Base-by-base conservation (phyloP, 2,329 filamentous ascomycete genomes). In the Verticillium klebahnii region DNA sequence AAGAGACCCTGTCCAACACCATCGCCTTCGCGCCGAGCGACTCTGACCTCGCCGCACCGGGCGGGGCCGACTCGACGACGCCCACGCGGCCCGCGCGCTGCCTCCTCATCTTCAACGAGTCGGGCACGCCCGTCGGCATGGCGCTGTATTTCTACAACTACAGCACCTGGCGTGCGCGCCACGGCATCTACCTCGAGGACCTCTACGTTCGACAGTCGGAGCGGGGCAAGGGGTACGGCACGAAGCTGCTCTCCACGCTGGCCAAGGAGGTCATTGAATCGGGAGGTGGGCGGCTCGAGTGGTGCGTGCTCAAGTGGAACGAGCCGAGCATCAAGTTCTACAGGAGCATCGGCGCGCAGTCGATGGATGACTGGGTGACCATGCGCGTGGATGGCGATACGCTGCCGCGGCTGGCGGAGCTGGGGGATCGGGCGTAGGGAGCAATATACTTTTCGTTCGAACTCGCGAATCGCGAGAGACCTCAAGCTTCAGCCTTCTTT, bases 71-170 rank as follows among this genome's bases (percentile, higher is more conserved):
- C 66, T 75, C 83, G 7, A 88, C 84, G 58, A 79, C 83, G 0
- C 74, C 84, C 2, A 69, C 75, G 5, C 79, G 78, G n/a, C 91
- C 89, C 34, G 90, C 93, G 19, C 90, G 92, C 64, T 94, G 91
- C 58, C 81, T 96, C 37, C 77, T 96, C 11, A 77, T 94, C 60
- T 81, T 82, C 67, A 76, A 82, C 25, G 76, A 80, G 12, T 74
- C 78, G 6, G 75, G 79, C 12, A 71, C 77, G 45, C 74, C 74
- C 0, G 90, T 86, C 0, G 92, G 90, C 57, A 92, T 97, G 85
- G 93, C 93, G 1, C 77, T 97, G 50, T 97, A 93, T 78, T 98
- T 96, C 75, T 93, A 94, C 82, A 98, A 94, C 77, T 98, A 97
- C 78, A 92, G 89, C 71, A 97, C 94, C 0, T 98, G 95, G 95